Base-by-base conservation (phyloP, 192 early-diverging fungal species). In the Phycomyces nitens region DNA sequence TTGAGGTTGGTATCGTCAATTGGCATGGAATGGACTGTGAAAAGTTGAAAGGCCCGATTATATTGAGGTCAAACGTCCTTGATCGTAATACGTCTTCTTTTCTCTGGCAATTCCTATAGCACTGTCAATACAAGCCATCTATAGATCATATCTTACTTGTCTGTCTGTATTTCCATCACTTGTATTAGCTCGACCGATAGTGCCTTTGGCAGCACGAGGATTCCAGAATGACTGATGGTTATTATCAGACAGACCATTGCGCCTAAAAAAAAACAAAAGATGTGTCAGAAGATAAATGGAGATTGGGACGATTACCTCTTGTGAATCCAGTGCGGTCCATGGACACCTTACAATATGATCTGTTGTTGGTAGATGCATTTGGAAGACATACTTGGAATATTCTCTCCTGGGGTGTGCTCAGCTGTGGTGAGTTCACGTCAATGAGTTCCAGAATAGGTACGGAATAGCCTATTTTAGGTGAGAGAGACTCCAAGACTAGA, bases 401-500 rank as follows among this genome's bases (percentile, higher is more conserved):
- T 21, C 66, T 62, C 26, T 64, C 61, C 11, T 62, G 56, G 12
- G 61, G 55, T 0, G 23, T 22, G 23, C 43, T 44, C 22, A 62
- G 71, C 14, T 68, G 57, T 26, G 39, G 27, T n/a, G 24, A 50
- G 5, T 54, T 59, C 14, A 75, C 53, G 55, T 75, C 65, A 54
- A 75, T 75, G 38, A 56, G 52, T 34, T 75, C 74, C 24, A 76
- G 44, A 47, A 76, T 64, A n/a, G 59, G 62, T 16, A 76, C 62
- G 20, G 50, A 26, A 34, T 65, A 74, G 0, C 53, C 54, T 22
- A 60, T 52, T 21, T 62, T 64, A 5, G 72, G 72, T 38, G 51
- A 69, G 3, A 74, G 40, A 1, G 62, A 57, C 38, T 65, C 66
- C 26, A 53, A 62, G 0, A 69, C 24, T 58, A 61, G 63, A 0